phyloP scores from a whole-genome alignment of 2,329 filamentous ascomycete species.

The Dactylellina sp. region DNA sequence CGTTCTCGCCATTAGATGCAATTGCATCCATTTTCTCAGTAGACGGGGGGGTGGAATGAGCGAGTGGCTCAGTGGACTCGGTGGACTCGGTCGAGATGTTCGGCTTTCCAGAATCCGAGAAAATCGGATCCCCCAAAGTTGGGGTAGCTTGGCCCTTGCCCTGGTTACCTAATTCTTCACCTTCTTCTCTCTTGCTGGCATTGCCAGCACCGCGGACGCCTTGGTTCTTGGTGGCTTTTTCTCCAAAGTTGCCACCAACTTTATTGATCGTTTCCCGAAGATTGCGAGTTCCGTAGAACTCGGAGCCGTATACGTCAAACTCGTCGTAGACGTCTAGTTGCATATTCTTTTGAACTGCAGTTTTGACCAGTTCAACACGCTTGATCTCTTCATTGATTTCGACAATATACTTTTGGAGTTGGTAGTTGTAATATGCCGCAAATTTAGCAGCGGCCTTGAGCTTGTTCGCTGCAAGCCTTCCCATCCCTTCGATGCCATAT shows the following conservation, averaged over 20 bases:
- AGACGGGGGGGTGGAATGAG: too few species aligned
- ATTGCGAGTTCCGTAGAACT: not conserved
- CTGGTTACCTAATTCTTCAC: too few species aligned
- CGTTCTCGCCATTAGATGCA: too few species aligned
- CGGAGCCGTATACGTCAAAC: not conserved
- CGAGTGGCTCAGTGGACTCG: too few species aligned
- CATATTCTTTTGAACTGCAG: not conserved
- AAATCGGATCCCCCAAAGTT: too few species aligned
- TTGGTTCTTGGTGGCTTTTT: not conserved
- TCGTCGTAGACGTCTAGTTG: not conserved
- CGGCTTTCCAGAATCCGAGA: too few species aligned
- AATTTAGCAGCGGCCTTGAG: not conserved
- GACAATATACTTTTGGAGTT: not conserved
- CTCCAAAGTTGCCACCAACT: not conserved
- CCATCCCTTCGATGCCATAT: constrained; percentile 15
- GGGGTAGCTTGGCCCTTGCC: too few species aligned
- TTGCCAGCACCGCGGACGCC: too few species aligned
- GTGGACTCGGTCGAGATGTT: too few species aligned
- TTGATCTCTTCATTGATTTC: not conserved
- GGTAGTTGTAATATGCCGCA: not conserved
- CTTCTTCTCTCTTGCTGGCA: not conserved
- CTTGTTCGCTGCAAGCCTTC: not conserved
- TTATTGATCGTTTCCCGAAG: not conserved
- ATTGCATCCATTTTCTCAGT: too few species aligned
- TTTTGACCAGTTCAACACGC: not conserved